Conservation (phyloP, 1,284 basidiomycete genomes). For the Hortiboletus rubellus region DNA sequence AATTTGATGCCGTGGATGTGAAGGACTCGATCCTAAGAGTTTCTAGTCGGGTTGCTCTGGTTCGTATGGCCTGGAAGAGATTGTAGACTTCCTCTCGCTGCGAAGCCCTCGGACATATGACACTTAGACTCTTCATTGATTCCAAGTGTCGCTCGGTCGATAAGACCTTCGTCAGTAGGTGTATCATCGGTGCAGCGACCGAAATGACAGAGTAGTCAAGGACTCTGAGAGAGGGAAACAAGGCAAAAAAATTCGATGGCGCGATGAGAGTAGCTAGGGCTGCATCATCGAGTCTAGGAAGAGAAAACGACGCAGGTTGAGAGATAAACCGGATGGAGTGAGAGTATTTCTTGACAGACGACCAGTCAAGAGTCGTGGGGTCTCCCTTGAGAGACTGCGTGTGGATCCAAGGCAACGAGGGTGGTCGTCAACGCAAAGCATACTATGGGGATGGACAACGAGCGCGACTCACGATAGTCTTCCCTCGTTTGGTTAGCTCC, state of each 20-base stretch:
- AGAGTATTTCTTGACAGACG: conserved; percentile 24
- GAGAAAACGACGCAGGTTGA: conserved; percentile 23
- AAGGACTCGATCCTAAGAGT: conserved; percentile 30
- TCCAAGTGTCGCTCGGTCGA: conserved; percentile 19
- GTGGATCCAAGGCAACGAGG: background rate
- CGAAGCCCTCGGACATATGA: conserved; percentile 29
- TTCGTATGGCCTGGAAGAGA: conserved; percentile 26
- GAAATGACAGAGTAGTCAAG: conserved; percentile 33
- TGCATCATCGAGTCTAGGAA: conserved; percentile 29
- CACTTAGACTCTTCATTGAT: conserved; percentile 23
- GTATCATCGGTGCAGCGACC: conserved; percentile 19
- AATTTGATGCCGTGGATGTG: conserved; percentile 7
- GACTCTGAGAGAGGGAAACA: conserved; percentile 30
- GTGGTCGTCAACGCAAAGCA: conserved; percentile 3
- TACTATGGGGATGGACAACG: background rate
- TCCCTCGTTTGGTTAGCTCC: conserved; percentile 19
- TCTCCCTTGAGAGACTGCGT: conserved; percentile 26
- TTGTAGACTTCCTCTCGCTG: conserved; percentile 18
- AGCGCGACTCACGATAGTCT: conserved; percentile 25
- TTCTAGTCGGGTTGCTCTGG: conserved; percentile 22
- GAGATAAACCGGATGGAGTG: conserved; percentile 26
- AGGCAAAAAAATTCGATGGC: conserved; percentile 19
- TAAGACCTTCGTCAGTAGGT: conserved; percentile 23
- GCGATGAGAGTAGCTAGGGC: conserved; percentile 21
- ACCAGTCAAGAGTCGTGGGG: conserved; percentile 25